These are phyloP conservation scores for Komagataella kurtzmanii DNA, from an alignment of 805 yeast species.

Conservation along the genomic window DNA sequence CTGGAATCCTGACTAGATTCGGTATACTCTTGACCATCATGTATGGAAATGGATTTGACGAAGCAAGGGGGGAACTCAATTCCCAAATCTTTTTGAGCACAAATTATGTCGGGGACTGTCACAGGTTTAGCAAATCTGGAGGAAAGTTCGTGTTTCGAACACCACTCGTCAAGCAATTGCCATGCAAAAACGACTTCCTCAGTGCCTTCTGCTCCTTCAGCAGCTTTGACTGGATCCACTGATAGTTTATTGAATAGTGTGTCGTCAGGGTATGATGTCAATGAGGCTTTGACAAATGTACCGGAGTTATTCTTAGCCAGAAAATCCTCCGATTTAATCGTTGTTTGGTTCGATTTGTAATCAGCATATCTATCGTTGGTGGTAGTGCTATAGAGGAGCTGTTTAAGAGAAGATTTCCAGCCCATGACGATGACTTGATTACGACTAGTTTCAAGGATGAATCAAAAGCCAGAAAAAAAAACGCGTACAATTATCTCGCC, in stretches of 20 bases:
- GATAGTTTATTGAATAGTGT: constrained; percentile 1
- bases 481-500: not conserved
- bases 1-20: constrained; percentile 14
- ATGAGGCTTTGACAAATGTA: constrained; percentile 5
- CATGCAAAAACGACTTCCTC: constrained; percentile 66
- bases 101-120: constrained; percentile 57
- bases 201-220: constrained; percentile 33
- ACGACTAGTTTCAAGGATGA: not conserved
- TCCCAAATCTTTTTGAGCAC: constrained; percentile 67
- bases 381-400: constrained; percentile 47
- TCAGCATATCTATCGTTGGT: constrained; percentile 64
- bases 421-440: not conserved
- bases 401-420: constrained; percentile 18
- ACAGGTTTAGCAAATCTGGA: constrained; percentile 29
- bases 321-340: not conserved
- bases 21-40: constrained; percentile 82
- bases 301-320: constrained; percentile 1
- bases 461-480: not conserved
- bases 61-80: constrained; percentile 65
- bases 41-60: constrained; percentile 53
- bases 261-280: constrained; percentile 15
- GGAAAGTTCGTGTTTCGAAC: constrained; percentile 30
- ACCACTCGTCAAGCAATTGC: constrained; percentile 76
- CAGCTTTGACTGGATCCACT: not conserved
- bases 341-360: constrained; percentile 22